Base-by-base conservation (phyloP, 768 basidiomycete species). In the Tubosaeta sp. region DNA sequence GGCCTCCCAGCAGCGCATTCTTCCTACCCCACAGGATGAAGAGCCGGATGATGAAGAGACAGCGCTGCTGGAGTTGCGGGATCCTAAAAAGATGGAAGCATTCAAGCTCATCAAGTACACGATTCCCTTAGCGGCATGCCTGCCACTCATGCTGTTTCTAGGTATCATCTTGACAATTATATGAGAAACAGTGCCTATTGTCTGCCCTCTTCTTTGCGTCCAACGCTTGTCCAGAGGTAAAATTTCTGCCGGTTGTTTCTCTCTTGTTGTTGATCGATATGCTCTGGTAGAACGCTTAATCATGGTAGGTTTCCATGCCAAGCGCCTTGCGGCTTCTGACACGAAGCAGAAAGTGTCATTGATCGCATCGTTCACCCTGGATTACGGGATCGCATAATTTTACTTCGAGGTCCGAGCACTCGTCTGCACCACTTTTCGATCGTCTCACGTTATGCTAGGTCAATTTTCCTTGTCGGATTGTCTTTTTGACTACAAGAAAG, bases 141-240 rank as follows among this genome's bases (percentile, higher is more conserved):
- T 6, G 10, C 32, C 48, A 32, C 24, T 36, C 41, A 56, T 18
- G 56, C 39, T 39, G 22, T 39, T 24, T 40, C 10, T 45, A 91
- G 90, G 53, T 94, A 95, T 68, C 94, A 97, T 63, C 75, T 97
- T 44, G 88, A 93, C 59, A 95, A 95, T 60, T 93, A 83, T 66
- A 86, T 84, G 63, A 76, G 87, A 54, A 94, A 94, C 60, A 84
- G 84, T 36, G 78, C 81, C 11, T 97, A 97, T 64, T 90, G 87
- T 61, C 74, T 97, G 6, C 94, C 94, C 1, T 82, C 89, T 2
- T 94, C 91, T 12, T 72, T 97, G 42, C 81, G 89, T 6, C 92
- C 93, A 1, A 93, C 93, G 5, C 70, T 87, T n/a, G 84, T 94
- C 12, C 94, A 97, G 70, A 82, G 86, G 79, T 87, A 67, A 42